A percentile compares a stretch with the other conserved stretches of the same genome.
These are phyloP conservation scores for Triticum timopheevii DNA, from an alignment of 176 grass and related monocot species.

Conservation along the genomic window DNA sequence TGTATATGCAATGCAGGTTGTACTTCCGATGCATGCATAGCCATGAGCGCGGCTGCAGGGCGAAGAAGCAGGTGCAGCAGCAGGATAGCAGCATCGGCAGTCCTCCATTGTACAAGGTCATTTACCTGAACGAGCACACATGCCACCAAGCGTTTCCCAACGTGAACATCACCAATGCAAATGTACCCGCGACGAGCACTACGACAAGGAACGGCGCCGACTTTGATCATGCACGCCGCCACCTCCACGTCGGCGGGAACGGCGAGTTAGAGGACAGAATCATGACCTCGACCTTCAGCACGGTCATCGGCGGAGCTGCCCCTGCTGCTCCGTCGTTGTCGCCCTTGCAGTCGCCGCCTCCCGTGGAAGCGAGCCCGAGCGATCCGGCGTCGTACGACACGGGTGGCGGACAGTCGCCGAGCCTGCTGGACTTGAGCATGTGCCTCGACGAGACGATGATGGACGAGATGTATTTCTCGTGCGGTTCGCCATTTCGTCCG, in stretches of 20 bases:
- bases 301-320: conserved; percentile 22
- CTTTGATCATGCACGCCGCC: not conserved
- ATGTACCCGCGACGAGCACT: not conserved
- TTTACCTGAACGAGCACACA: conserved; percentile 46
- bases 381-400: not conserved
- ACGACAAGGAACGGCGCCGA: not conserved
- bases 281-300: conserved; percentile 19
- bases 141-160: conserved; percentile 21
- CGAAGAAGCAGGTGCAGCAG: conserved; percentile 55
- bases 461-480: not conserved
- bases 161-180: too few relatives aligned
- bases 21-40: conserved; percentile 38
- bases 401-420: not conserved
- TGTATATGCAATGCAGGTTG: conserved; percentile 32
- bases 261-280: not conserved
- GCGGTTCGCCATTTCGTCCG: not conserved
- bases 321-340: not conserved
- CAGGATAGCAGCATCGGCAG: not conserved
- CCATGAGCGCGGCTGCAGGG: conserved; percentile 26
- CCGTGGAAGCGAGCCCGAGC: not conserved
- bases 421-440: not conserved
- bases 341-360: not conserved
- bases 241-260: not conserved
- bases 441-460: not conserved
- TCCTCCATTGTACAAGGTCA: conserved; percentile 25